Conservation (phyloP, 129 eudicot genomes). For the Sambucus nigra region DNA sequence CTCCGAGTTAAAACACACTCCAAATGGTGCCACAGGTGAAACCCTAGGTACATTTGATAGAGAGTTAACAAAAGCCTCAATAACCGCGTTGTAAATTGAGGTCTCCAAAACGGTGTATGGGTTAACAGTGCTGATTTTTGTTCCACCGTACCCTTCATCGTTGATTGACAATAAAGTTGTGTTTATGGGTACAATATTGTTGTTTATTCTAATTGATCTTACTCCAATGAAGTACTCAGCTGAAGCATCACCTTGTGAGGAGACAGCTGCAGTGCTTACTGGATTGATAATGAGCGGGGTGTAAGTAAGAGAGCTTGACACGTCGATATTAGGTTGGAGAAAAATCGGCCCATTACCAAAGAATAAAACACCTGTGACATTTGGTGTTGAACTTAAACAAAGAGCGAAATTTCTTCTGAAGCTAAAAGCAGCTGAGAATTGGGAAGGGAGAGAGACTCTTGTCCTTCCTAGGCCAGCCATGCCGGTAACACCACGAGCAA, state of each 20-base stretch:
- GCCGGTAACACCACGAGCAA: conserved; percentile 19
- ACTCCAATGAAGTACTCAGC: conserved; percentile 19
- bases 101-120: conserved; percentile 37
- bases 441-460: conserved; percentile 21
- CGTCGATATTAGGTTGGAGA: not conserved
- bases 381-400: conserved; percentile 26
- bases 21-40: conserved; percentile 30
- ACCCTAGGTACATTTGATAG: conserved; percentile 15
- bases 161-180: conserved; percentile 24
- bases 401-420: conserved; percentile 22
- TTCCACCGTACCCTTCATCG: conserved; percentile 31
- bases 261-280: not conserved
- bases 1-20: conserved; percentile 16
- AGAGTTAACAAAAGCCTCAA: conserved; percentile 12
- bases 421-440: conserved; percentile 16
- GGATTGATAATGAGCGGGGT: conserved; percentile 28
- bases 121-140: conserved; percentile 26
- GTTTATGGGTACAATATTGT: conserved; percentile 16
- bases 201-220: conserved; percentile 14
- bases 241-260: conserved; percentile 1
- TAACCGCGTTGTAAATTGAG: conserved; percentile 25
- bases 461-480: conserved; percentile 32
- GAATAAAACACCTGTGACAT: conserved; percentile 14
- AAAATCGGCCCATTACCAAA: conserved; percentile 13
- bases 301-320: conserved; percentile 19